Evolutionary conservation across 2,329 filamentous ascomycete species (phyloP).

Genomic region (Penicillium nordicum): DNA sequence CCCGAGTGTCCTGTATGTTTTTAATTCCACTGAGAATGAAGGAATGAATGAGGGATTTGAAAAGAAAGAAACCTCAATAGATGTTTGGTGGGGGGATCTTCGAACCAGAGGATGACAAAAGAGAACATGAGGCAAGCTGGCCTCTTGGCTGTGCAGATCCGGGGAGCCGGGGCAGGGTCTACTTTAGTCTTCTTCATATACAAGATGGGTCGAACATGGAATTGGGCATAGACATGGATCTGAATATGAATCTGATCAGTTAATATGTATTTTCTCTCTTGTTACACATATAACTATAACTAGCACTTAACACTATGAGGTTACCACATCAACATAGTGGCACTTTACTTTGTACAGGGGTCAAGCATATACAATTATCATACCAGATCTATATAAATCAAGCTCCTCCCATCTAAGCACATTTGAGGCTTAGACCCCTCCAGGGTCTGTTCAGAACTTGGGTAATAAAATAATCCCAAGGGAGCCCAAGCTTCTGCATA

Average conservation of each 20-base stretch:
- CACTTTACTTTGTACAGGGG: neutral
- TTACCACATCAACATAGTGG: neutral
- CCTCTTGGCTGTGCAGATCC: conserved; percentile 12
- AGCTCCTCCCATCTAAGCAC: neutral
- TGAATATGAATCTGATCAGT: neutral
- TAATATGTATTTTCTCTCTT: neutral
- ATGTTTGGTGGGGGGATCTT: conserved; percentile 4
- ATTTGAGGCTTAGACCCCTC: no score
- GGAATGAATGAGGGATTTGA: conserved; percentile 15
- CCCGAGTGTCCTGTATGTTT: neutral
- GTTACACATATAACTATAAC: neutral
- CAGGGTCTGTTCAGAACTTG: neutral
- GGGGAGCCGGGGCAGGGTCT: neutral
- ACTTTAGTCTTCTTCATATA: neutral
- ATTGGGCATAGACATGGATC: neutral
- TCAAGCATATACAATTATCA: neutral
- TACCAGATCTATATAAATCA: neutral
- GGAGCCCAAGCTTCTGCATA: neutral
- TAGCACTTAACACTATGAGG: neutral
- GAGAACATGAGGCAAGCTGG: conserved; percentile 11
- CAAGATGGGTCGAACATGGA: neutral
- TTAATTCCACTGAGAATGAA: neutral
- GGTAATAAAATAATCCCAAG: no score
- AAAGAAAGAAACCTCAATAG: conserved; percentile 6
- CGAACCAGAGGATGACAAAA: conserved; percentile 5